Evolutionary conservation across 495 filamentous ascomycete species (phyloP), one percentile per base, ranked within the genome.

Genomic region (Viridothelium virens): DNA sequence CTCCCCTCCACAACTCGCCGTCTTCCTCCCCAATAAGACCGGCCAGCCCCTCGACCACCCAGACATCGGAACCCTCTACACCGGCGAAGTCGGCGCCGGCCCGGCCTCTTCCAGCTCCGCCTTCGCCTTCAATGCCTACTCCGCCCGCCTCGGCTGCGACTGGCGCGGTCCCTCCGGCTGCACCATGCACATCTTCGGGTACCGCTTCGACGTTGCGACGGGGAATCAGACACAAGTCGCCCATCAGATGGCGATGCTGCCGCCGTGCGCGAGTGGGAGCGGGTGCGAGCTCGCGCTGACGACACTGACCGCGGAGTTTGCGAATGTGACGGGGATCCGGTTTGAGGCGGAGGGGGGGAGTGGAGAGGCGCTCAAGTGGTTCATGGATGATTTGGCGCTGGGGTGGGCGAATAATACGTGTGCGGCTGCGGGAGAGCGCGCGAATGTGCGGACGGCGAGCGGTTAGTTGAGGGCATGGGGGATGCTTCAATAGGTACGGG

Each of bases 341-440:
- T 75, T 82, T 61, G 69, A 75, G 61, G 79, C 79, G 5, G 74
- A 71, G n/a, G 73, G 77, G 33, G 66, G 67, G 48, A 69, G 63
- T 3, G 59, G 64, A 48, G 68, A 72, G 64, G 69, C 68, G 50
- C 63, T 61, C 44, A 71, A 75, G 36, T 81, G 72, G 64, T 79
- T 79, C 70, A 70, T 80, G 72, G 79, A 82, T 67, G 71, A 75
- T 59, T 48, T 82, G 39, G 48, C 56, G 4, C 56, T 81, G 38
- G 76, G 65, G 10, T 82, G 79, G 79, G 74, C 65, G 9, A 78
- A 82, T 69, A 78, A 79, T 46, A 80, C 70, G 34, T 82, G 79
- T 68, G 70, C 68, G 31, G 78, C 79, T 56, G 75, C 25, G 14
- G 25, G 18, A 36, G 2, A 34, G 7, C 53, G 53, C 2, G 53